Evolutionary conservation across 257 asterid species (phyloP), one percentile per base, ranked within the genome.

Genomic region (Avicennia marina): DNA sequence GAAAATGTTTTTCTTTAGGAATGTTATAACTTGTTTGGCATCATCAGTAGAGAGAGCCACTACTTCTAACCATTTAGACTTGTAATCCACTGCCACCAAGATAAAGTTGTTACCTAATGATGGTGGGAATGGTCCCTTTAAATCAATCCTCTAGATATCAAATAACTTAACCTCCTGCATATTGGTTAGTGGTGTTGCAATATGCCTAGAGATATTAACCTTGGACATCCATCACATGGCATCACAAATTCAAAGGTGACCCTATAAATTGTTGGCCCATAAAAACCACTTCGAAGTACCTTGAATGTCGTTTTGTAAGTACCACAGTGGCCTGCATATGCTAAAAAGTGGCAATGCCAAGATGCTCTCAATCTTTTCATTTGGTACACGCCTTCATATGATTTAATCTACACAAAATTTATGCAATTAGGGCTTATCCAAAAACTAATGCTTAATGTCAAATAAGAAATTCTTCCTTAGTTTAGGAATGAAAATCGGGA

Each of bases 21-120:
- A 38, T 9, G 44, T 16, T 12, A 38, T 9, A 2, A 38, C 11
- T 2, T 16, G 6, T 16, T 12, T 38, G 6, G 15, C n/a, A 38
- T 38, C 44, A 42, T 48, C 10, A 1, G 31, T 48, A 1, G 33
- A 8, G 7, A 1, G 22, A 15, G 55, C 55, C 32, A 21, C 26
- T 40, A 25, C 21, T 11, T 56, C 62, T 1, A 38, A 29, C 29
- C 24, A 56, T n/a, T 56, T 56, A 0, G 24, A 38, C 1, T 20
- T 19, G 16, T 56, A 56, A 22, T 56, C 60, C n/a, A 38, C 44
- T 4, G 20, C 60, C 17, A 33, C 60, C 18, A 54, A 9, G n/a
- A 39, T 54, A 10, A 11, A n/a, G n/a, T n/a, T n/a, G n/a, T n/a
- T n/a, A 56, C 9, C 21, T n/a, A 13, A 38, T 10, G 49, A 56